phyloP scores from a whole-genome alignment of 768 basidiomycete species.

The Exidia glandulosa region DNA sequence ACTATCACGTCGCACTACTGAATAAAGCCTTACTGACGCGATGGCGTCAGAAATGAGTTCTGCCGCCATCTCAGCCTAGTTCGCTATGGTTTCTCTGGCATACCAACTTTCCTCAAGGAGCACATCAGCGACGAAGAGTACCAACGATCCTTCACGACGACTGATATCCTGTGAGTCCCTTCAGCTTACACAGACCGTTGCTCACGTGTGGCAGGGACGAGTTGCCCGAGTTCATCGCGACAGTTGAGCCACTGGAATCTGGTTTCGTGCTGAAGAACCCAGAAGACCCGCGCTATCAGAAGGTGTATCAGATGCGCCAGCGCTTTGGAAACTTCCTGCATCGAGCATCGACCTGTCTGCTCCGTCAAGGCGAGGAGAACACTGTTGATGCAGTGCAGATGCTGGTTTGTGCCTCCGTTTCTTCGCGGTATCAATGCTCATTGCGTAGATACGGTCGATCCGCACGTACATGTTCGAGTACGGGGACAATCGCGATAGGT shows the following conservation, averaged over 20 bases:
- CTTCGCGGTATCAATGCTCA: background rate
- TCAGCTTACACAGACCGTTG: background rate
- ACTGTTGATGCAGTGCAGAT: constrained; percentile 72
- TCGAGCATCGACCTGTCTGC: constrained; percentile 52
- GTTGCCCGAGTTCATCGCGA: constrained; percentile 67
- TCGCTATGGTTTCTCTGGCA: constrained; percentile 63
- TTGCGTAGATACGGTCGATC: constrained; percentile 47
- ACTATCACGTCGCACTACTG: background rate
- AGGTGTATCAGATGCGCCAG: constrained; percentile 41
- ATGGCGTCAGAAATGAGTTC: constrained; percentile 51
- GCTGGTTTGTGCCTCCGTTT: constrained; percentile 32
- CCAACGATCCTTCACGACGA: constrained; percentile 31
- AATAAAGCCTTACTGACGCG: background rate
- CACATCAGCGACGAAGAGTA: constrained; percentile 39
- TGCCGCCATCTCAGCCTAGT: constrained; percentile 69
- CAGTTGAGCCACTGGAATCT: constrained; percentile 46
- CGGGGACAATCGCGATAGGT: constrained; percentile 55
- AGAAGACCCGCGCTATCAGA: constrained; percentile 51
- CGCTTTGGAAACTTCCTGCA: constrained; percentile 65
- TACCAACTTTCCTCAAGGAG: constrained; percentile 55
- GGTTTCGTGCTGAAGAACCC: constrained; percentile 60
- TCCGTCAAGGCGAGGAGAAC: constrained; percentile 67
- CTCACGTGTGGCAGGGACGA: constrained; percentile 43
- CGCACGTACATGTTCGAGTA: constrained; percentile 66
- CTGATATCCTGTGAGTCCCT: constrained; percentile 56